Conservation (phyloP, 179 eudicot genomes). For the Spergularia azorica region DNA sequence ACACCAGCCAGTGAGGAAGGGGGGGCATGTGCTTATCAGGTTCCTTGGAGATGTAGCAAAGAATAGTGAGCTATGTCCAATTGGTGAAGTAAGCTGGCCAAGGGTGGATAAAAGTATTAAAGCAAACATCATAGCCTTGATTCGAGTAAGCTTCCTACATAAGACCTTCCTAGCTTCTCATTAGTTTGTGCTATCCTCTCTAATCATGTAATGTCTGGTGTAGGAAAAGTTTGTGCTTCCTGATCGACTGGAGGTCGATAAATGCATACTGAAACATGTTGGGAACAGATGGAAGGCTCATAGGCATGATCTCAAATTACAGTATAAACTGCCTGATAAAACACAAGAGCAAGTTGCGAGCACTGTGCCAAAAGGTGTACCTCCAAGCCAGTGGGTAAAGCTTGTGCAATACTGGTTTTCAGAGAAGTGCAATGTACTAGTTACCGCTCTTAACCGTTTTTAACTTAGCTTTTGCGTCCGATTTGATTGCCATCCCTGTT, state of each 20-base stretch:
- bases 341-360: constrained; percentile 38
- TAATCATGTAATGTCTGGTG: constrained; percentile 15
- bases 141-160: constrained; percentile 30
- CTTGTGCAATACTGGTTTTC: constrained; percentile 46
- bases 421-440: constrained; percentile 31
- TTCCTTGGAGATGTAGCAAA: constrained; percentile 39
- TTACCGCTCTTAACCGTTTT: not conserved
- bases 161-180: not conserved
- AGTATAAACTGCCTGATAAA: constrained; percentile 31
- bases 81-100: constrained; percentile 38
- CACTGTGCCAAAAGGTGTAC: constrained; percentile 34
- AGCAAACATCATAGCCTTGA: constrained; percentile 31
- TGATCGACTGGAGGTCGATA: constrained; percentile 26
- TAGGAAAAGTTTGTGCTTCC: constrained; percentile 40
- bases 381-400: constrained; percentile 37
- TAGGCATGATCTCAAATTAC: constrained; percentile 35
- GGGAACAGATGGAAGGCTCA: constrained; percentile 39
- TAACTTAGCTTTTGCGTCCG: not conserved
- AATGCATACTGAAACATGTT: constrained; percentile 37
- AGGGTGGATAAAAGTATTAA: constrained; percentile 35
- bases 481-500: not conserved
- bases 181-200: constrained; percentile 4
- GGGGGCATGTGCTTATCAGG: constrained; percentile 33
- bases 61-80: constrained; percentile 40
- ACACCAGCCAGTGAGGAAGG: constrained; percentile 40